Base-by-base conservation (phyloP, 1,139 yeast species). In the Debaryomycetaceae sp. region DNA sequence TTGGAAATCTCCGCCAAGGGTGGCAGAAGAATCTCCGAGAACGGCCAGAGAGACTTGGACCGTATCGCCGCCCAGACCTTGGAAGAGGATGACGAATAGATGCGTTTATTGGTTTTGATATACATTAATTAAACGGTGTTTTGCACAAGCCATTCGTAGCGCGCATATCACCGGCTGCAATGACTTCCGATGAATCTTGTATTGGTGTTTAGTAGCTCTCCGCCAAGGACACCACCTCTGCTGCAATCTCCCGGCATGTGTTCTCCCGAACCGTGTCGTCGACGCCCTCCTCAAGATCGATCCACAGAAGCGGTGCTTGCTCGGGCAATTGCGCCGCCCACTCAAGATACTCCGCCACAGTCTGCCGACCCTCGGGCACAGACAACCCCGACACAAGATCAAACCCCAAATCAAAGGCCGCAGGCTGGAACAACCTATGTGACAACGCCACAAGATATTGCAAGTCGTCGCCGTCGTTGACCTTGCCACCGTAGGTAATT, bases 31-130 rank as follows among this genome's bases (percentile, higher is more conserved):
- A 85, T 91, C 81, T 83, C 97, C 48, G 96, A 88, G 71, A 85
- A 88, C 75, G 99, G 99, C 67, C 97, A 91, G 79, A 89, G 98
- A 83, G 99, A 91, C 78, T 84, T 91, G 78, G 99, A 91, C 78
- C 97, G 98, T 83, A 91, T 91, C 71, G 98, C 98, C 65, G 96
- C 95, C 67, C 96, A 89, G 78, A 86, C 96, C 67, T 80, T 85
- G 71, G 95, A 84, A 75, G 78, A 76, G 62, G 89, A 81, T 60
- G 94, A 84, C 68, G 85, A 80, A 68, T 65, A 66, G 64, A 46
- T 53, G 42, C 48, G 40, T 48, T 44, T 43, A 41, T 40, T 35
- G 33, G 29, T 24, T 30, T 18, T 19, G 29, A 31, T 23, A 28
- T 34, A 39, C 35, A 34, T 35, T 39, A 33, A 37, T 37, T 36